A percentile compares a stretch with the other conserved stretches of the same genome.
Evolutionary conservation across 179 eudicot genomes (phyloP).

Genomic region (Carnegiea gigantea): DNA sequence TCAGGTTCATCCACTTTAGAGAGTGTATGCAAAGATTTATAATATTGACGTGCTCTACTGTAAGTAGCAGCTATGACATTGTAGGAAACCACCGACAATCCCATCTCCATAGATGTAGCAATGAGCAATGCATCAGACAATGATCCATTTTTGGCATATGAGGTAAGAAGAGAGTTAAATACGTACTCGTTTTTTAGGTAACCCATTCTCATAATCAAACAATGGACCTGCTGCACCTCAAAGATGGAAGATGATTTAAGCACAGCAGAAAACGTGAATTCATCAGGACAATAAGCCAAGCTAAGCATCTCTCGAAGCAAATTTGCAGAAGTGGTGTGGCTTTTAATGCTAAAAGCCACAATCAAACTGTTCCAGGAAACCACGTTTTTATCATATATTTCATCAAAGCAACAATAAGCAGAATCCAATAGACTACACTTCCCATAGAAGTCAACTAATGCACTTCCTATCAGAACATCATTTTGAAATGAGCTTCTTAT

Average conservation of each 20-base stretch:
- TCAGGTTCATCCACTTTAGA: slow-evolving; percentile 57
- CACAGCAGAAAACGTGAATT: slow-evolving; percentile 55
- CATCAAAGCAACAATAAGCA: slow-evolving; percentile 59
- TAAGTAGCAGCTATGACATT: slow-evolving; percentile 72
- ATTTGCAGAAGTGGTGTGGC: slow-evolving; percentile 22
- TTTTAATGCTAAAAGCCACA: slow-evolving; percentile 39
- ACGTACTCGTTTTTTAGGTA: slow-evolving; percentile 47
- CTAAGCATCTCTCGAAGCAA: slow-evolving; percentile 54
- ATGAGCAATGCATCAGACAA: slow-evolving; percentile 51
- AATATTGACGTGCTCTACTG: slow-evolving; percentile 53
- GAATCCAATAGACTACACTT: slow-evolving; percentile 41
- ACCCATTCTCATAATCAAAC: slow-evolving; percentile 52
- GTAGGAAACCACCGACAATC: slow-evolving; percentile 43
- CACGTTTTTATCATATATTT: slow-evolving; percentile 48
- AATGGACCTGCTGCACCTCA: slow-evolving; percentile 61
- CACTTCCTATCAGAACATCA: slow-evolving; percentile 61
- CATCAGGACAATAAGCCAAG: slow-evolving; percentile 37
- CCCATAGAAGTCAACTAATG: slow-evolving; percentile 66
- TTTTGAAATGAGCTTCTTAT: slow-evolving; percentile 39
- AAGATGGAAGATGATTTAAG: slow-evolving; percentile 39
- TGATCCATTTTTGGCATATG: slow-evolving; percentile 55
- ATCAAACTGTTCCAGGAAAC: slow-evolving; percentile 76
- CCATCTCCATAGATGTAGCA: slow-evolving; percentile 29
- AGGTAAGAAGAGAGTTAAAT: slow-evolving; percentile 52
- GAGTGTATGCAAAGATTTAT: slow-evolving; percentile 62